phyloP scores from a whole-genome alignment of 805 yeast species.

The Candida ficus region DNA sequence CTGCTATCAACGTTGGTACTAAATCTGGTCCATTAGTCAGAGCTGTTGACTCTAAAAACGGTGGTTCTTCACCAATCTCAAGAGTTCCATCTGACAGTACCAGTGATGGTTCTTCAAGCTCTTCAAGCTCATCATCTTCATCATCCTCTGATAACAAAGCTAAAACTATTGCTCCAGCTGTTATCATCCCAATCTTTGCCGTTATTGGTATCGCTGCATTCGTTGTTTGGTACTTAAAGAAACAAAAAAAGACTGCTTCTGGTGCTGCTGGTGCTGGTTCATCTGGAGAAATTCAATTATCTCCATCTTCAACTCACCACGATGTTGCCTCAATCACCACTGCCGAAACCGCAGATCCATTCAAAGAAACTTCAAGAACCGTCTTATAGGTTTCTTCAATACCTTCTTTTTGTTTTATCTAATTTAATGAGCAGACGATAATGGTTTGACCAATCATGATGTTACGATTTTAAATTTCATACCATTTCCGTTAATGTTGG shows the following conservation, averaged over 20 bases:
- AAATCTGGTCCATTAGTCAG: slow-evolving; percentile 36
- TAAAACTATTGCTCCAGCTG: slow-evolving; percentile 37
- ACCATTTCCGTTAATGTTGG: background rate
- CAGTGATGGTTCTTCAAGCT: slow-evolving; percentile 9
- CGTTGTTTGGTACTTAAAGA: slow-evolving; percentile 29
- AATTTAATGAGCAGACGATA: no score
- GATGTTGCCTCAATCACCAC: slow-evolving; percentile 20
- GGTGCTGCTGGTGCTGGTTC: background rate
- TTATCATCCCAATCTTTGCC: slow-evolving; percentile 37
- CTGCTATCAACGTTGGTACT: slow-evolving; percentile 34
- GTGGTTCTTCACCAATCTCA: slow-evolving; percentile 27
- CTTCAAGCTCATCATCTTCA: slow-evolving; percentile 10
- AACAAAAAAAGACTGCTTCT: slow-evolving; percentile 17
- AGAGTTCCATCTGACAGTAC: slow-evolving; percentile 39
- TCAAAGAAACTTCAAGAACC: slow-evolving; percentile 26
- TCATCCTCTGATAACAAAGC: slow-evolving; percentile 17
- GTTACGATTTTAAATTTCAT: background rate
- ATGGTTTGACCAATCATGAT: background rate
- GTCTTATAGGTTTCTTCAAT: slow-evolving; percentile 14
- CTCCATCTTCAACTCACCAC: slow-evolving; percentile 20
- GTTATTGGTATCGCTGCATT: slow-evolving; percentile 25
- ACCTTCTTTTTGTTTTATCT: background rate
- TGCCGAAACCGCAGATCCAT: slow-evolving; percentile 24
- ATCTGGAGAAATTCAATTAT: slow-evolving; percentile 20
- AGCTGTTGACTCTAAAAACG: slow-evolving; percentile 28